These are phyloP conservation scores for Podaxis pistillaris DNA, from an alignment of 768 basidiomycete genomes.

Conservation along the genomic window DNA sequence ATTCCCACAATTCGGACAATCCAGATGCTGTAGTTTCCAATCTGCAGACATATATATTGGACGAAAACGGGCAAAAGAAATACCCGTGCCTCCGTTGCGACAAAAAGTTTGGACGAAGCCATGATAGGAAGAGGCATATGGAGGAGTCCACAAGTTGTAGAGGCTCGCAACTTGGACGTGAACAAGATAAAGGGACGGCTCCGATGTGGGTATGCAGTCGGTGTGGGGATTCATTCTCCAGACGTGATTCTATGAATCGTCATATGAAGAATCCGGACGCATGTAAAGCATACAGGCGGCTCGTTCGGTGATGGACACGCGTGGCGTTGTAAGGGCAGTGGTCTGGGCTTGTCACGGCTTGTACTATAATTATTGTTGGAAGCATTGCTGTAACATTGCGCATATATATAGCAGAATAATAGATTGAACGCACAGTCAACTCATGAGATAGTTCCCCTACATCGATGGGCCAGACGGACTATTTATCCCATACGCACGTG, in stretches of 20 bases:
- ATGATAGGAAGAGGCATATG: slow-evolving; percentile 12
- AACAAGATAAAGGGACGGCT: not conserved
- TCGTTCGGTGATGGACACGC: not conserved
- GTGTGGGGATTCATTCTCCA: slow-evolving; percentile 11
- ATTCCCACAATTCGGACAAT: slow-evolving; percentile 2
- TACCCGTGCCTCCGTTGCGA: slow-evolving; percentile 11
- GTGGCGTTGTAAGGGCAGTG: not conserved
- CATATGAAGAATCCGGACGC: slow-evolving; percentile 13
- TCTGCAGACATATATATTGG: not conserved
- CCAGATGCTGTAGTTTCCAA: not conserved
- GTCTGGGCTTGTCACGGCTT: not conserved
- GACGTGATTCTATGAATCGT: slow-evolving; percentile 9
- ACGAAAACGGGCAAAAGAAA: slow-evolving; percentile 6
- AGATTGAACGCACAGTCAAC: not conserved
- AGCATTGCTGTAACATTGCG: not conserved
- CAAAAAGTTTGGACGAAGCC: slow-evolving; percentile 8
- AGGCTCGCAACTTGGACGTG: not conserved
- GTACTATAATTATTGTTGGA: slow-evolving; percentile 6
- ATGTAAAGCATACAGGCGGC: slow-evolving; percentile 5
- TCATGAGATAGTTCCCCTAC: not conserved
- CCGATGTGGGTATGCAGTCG: slow-evolving; percentile 9
- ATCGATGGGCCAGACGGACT: not conserved
- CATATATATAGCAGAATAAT: slow-evolving; percentile 1
- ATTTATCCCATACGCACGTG: slow-evolving; percentile 70
- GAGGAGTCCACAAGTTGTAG: slow-evolving; percentile 13